Evolutionary conservation across 805 yeast genomes (phyloP).

Genomic region (Nakazawaea wyomingensis): DNA sequence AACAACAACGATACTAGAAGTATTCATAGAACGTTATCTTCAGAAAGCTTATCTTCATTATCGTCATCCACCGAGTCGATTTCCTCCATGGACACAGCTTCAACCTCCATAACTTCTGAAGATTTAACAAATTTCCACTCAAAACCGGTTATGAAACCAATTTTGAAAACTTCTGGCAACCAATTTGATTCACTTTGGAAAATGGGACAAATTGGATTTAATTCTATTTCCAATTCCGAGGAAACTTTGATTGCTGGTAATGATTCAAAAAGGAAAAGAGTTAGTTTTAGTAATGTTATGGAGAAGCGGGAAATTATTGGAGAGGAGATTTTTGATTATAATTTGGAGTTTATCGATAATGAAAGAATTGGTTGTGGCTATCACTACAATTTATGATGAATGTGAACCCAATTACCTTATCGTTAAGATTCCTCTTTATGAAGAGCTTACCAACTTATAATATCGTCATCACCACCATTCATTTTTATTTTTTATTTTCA

Average conservation of each 20-base stretch:
- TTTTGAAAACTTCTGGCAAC: not conserved
- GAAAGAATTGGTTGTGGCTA: constrained; percentile 11
- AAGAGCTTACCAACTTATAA: too few relatives aligned
- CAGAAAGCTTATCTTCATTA: constrained; percentile 9
- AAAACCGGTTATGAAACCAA: constrained; percentile 10
- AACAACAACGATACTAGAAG: not conserved
- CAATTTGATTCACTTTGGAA: not conserved
- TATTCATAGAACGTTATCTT: constrained; percentile 1
- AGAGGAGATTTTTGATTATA: constrained; percentile 37
- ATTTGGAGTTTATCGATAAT: constrained; percentile 16
- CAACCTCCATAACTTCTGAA: constrained; percentile 9
- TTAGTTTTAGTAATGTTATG: constrained; percentile 36
- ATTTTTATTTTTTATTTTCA: too few relatives aligned
- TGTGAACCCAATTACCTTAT: too few relatives aligned
- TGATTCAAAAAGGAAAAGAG: constrained; percentile 23
- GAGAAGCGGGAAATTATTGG: constrained; percentile 41
- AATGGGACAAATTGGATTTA: not conserved
- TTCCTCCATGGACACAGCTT: constrained; percentile 5
- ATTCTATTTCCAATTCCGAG: constrained; percentile 8
- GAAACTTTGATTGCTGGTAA: not conserved
- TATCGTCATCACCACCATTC: too few relatives aligned
- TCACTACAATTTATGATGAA: too few relatives aligned
- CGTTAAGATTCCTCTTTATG: too few relatives aligned
- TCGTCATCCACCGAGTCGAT: constrained; percentile 1
- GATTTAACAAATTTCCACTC: constrained; percentile 10